phyloP scores from a whole-genome alignment of 139 green algal species.

The Mychonastes homosphaera region DNA sequence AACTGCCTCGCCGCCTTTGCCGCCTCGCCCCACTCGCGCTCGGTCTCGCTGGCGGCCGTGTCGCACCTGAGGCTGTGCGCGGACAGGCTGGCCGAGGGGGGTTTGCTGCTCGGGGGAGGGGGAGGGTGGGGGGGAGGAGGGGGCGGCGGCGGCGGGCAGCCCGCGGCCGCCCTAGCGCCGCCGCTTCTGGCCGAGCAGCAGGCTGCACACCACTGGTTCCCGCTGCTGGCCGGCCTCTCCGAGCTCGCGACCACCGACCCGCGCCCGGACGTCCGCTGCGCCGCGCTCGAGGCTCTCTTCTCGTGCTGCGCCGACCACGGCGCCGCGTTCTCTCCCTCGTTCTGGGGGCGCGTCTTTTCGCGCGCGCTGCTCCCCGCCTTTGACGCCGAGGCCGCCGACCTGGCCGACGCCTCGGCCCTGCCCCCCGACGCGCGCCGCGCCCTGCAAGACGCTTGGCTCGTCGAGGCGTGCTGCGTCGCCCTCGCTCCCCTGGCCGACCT shows the following conservation, averaged over 20 bases:
- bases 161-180: neutral
- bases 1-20: conserved; percentile 99
- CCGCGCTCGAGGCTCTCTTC: conserved; percentile 83
- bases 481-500: conserved; percentile 89
- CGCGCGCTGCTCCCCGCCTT: conserved; percentile 96
- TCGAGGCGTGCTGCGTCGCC: conserved; percentile 71
- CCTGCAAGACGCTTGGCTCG: conserved; percentile 88
- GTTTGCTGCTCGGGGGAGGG: neutral
- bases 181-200: conserved; percentile 6
- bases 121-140: neutral
- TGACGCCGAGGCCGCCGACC: conserved; percentile 83
- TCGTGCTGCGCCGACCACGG: conserved; percentile 91
- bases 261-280: conserved; percentile 71
- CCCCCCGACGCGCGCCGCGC: conserved; percentile 58
- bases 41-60: conserved; percentile 92
- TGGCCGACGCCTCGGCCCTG: conserved; percentile 54
- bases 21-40: conserved; percentile 88
- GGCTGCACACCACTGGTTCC: conserved; percentile 77
- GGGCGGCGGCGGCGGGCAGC: neutral
- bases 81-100: conserved; percentile 85
- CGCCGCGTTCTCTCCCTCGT: conserved; percentile 73
- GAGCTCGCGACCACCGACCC: conserved; percentile 98
- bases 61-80: conserved; percentile 92
- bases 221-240: conserved; percentile 87
- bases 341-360: conserved; percentile 93